phyloP scores from a whole-genome alignment of 352 stramenopile species.

The Pythium rishiriense region DNA sequence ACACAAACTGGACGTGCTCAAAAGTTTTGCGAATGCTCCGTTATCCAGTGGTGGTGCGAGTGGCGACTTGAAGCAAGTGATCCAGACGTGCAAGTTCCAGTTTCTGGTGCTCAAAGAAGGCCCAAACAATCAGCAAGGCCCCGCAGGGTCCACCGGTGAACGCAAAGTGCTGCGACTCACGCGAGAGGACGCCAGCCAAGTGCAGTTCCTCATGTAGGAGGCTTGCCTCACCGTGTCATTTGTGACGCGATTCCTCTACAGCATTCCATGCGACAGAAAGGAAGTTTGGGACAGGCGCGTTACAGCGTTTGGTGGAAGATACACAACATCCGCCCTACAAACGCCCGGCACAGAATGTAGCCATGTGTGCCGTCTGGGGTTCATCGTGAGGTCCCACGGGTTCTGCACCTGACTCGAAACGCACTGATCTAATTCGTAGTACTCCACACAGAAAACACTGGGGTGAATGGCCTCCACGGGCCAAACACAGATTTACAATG shows the following conservation, averaged over 20 bases:
- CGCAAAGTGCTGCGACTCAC: slow-evolving; percentile 71
- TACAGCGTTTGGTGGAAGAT: too few relatives aligned
- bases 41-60: slow-evolving; percentile 58
- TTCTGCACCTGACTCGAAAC: too few relatives aligned
- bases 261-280: too few relatives aligned
- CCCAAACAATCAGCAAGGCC: slow-evolving; percentile 19
- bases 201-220: slow-evolving; percentile 62
- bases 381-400: too few relatives aligned
- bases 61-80: slow-evolving; percentile 75
- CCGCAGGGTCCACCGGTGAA: slow-evolving; percentile 11
- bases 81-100: slow-evolving; percentile 84
- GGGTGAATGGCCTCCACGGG: neutral
- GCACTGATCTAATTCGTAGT: too few relatives aligned
- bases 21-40: slow-evolving; percentile 41
- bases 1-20: slow-evolving; percentile 67
- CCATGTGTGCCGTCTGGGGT: neutral
- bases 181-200: slow-evolving; percentile 78
- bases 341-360: neutral
- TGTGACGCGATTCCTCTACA: too few relatives aligned
- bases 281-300: too few relatives aligned
- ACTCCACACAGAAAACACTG: neutral
- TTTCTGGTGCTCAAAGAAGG: slow-evolving; percentile 67
- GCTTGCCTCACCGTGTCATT: slow-evolving; percentile 17
- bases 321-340: neutral
- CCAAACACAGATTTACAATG: neutral